Percentiles rank a stretch among this genome's conserved stretches.
These are phyloP conservation scores for Asterophora parasitica DNA, from an alignment of 768 basidiomycete genomes.

Conservation along the genomic window DNA sequence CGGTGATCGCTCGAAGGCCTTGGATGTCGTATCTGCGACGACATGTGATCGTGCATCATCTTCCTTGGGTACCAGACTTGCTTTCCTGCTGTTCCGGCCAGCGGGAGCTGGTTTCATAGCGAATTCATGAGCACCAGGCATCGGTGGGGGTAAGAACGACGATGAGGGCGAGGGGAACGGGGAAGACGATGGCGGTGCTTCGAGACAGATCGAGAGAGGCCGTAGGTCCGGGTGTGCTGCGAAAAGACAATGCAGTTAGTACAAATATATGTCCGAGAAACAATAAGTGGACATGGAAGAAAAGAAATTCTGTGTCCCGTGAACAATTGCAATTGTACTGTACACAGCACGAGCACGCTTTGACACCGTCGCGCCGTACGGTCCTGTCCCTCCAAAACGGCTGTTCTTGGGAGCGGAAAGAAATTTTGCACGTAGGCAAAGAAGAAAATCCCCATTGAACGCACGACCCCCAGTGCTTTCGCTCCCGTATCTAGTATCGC, in stretches of 20 bases:
- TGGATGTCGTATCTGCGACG: constrained; percentile 1
- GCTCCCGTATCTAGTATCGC: not conserved
- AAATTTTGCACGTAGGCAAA: too few species aligned
- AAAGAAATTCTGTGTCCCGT: too few species aligned
- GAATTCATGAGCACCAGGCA: constrained; percentile 64
- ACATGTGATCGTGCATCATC: constrained; percentile 10
- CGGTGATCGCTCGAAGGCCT: not conserved
- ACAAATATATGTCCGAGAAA: too few species aligned
- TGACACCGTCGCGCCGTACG: too few species aligned
- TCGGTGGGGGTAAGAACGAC: constrained; percentile 64
- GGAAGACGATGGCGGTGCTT: constrained; percentile 38
- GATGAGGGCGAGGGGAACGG: constrained; percentile 62
- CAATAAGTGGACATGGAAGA: too few species aligned
- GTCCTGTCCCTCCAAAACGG: too few species aligned
- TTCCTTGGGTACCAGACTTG: constrained; percentile 7
- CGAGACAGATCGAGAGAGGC: constrained; percentile 35
- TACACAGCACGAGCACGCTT: too few species aligned
- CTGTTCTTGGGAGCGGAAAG: too few species aligned
- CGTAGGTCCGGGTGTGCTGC: constrained; percentile 6
- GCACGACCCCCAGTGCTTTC: too few species aligned
- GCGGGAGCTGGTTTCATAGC: constrained; percentile 42
- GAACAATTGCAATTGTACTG: too few species aligned
- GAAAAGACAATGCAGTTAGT: too few species aligned
- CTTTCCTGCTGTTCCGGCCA: constrained; percentile 22
- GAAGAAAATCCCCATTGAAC: too few species aligned